Evolutionary conservation across 495 filamentous ascomycete genomes (phyloP).

Genomic region (Aspergillus coremiiformis): DNA sequence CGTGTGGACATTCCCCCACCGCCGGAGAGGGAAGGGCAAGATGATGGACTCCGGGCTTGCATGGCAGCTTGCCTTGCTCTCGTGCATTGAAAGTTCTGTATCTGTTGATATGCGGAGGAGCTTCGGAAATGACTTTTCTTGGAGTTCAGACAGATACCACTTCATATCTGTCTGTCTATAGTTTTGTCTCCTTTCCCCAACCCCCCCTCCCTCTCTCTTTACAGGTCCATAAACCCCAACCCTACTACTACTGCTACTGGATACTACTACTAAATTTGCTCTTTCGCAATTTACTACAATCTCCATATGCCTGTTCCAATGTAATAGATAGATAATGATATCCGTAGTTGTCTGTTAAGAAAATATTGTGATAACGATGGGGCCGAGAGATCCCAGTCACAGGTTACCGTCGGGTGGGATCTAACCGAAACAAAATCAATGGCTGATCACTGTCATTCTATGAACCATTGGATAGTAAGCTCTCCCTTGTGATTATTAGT

Average conservation of each 20-base stretch:
- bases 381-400: conserved; percentile 7
- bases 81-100: conserved; percentile 4
- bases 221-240: not conserved
- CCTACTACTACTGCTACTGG: not conserved
- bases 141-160: not conserved
- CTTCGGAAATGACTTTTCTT: not conserved
- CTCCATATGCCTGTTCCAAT: not conserved
- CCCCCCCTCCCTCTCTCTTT: not conserved
- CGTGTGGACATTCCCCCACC: not conserved
- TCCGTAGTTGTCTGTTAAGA: not conserved
- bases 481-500: not conserved
- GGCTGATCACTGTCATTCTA: conserved; percentile 7
- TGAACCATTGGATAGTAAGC: conserved; percentile 3
- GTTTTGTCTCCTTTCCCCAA: not conserved
- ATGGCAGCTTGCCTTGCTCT: conserved; percentile 4
- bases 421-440: conserved; percentile 16
- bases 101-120: not conserved
- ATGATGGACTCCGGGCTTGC: conserved; percentile 2
- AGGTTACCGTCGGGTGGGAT: conserved; percentile 8
- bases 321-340: not conserved
- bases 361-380: not conserved
- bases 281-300: not conserved
- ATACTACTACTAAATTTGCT: no score
- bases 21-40: not conserved
- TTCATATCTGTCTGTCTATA: not conserved